Conservation (phyloP, 2,329 filamentous ascomycete species). For the Gliomastix tumulicola region DNA sequence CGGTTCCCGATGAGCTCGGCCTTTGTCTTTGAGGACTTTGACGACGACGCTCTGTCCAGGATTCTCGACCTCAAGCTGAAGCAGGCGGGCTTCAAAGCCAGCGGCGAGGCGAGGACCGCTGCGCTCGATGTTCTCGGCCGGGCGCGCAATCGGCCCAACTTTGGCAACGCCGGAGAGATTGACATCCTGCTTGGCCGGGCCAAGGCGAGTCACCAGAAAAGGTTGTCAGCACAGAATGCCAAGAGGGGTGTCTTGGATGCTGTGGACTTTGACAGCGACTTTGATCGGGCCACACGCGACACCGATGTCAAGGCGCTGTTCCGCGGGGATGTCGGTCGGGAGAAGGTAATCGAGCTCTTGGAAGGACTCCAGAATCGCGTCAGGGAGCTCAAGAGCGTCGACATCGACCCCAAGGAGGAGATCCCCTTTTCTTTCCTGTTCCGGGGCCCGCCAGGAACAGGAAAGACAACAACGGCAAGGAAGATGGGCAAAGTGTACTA, state of each 20-base stretch:
- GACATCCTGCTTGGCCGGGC: conserved; percentile 57
- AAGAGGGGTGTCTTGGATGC: conserved; percentile 59
- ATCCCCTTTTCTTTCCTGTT: conserved; percentile 66
- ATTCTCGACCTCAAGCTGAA: conserved; percentile 61
- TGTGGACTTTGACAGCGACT: conserved; percentile 66
- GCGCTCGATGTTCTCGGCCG: conserved; percentile 54
- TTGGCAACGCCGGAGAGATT: conserved; percentile 70
- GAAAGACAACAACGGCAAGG: conserved; percentile 66
- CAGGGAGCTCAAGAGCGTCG: conserved; percentile 12
- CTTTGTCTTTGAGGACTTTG: conserved; percentile 65
- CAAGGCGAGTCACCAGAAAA: conserved; percentile 32
- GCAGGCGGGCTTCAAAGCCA: conserved; percentile 43
- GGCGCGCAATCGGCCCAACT: conserved; percentile 58
- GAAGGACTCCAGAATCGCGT: conserved; percentile 45
- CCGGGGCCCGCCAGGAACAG: conserved; percentile 58
- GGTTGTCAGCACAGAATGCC: conserved; percentile 12
- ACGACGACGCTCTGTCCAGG: conserved; percentile 42
- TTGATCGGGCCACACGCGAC: conserved; percentile 31
- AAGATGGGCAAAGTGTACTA: conserved; percentile 73
- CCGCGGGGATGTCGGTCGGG: conserved; percentile 49
- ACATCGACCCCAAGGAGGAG: conserved; percentile 20
- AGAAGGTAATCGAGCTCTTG: conserved; percentile 44
- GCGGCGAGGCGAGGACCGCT: conserved; percentile 40
- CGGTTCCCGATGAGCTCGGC: conserved; percentile 58
- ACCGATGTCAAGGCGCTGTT: conserved; percentile 49